phyloP scores from a whole-genome alignment of 257 asterid genomes.

The Solanum lycopersicoides region DNA sequence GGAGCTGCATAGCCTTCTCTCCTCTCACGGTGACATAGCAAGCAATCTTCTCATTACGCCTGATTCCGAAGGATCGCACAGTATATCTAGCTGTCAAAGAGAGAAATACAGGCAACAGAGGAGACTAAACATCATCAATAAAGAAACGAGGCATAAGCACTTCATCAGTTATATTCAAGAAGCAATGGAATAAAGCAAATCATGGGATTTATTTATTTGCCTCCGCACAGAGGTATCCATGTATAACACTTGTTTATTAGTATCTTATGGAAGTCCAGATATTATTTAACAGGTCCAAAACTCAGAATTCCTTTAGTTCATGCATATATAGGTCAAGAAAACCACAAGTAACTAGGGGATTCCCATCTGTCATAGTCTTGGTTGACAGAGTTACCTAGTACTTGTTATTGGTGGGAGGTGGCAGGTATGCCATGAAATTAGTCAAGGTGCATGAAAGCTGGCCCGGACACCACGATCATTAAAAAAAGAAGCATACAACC shows the following conservation, averaged over 20 bases:
- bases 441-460: too few species aligned
- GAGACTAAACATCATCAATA: not conserved
- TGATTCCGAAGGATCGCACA: conserved; percentile 40
- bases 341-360: not conserved
- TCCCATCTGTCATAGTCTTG: too few species aligned
- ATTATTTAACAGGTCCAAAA: not conserved
- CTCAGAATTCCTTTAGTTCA: not conserved
- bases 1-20: conserved; percentile 52
- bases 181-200: not conserved
- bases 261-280: too few species aligned
- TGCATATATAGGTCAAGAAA: not conserved
- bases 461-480: too few species aligned
- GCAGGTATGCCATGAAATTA: too few species aligned
- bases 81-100: conserved; percentile 38
- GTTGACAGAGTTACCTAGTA: too few species aligned
- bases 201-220: not conserved
- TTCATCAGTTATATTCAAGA: not conserved
- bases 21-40: conserved; percentile 50
- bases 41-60: conserved; percentile 46
- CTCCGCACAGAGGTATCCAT: too few species aligned
- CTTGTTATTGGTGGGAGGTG: too few species aligned
- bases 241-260: accelerated
- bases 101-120: not conserved
- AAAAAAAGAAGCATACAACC: not conserved
- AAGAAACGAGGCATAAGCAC: not conserved